Percentiles rank a stretch among this genome's conserved stretches.
Conservation (phyloP, 2,329 filamentous ascomycete genomes). For the Metarhizium sp. region DNA sequence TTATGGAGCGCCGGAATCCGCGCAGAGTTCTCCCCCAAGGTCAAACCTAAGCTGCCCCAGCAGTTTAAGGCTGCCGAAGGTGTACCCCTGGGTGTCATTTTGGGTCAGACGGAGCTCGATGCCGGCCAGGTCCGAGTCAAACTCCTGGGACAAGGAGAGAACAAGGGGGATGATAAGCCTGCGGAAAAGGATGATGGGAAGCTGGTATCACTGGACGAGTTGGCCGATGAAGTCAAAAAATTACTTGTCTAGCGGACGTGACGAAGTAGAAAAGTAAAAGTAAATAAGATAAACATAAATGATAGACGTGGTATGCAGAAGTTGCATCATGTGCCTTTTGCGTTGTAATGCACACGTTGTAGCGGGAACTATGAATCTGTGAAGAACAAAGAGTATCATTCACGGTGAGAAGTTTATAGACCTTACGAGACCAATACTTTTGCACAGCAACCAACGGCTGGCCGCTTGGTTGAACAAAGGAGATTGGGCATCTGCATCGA, state of each 20-base stretch:
- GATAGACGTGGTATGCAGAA: neutral
- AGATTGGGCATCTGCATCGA: neutral
- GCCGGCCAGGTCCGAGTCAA: conserved; percentile 82
- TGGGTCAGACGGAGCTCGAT: conserved; percentile 83
- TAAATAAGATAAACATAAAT: neutral
- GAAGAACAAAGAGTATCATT: too few species aligned
- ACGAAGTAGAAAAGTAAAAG: neutral
- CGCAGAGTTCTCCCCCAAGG: conserved; percentile 83
- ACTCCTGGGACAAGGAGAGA: conserved; percentile 62
- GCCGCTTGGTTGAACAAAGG: neutral
- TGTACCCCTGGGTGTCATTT: conserved; percentile 77
- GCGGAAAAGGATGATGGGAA: conserved; percentile 80
- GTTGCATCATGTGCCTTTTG: neutral
- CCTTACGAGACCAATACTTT: too few species aligned
- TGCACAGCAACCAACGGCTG: too few species aligned
- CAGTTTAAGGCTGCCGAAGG: conserved; percentile 93
- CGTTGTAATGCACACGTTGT: neutral
- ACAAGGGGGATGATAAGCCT: conserved; percentile 69
- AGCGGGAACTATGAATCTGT: too few species aligned
- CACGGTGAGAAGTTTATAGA: too few species aligned
- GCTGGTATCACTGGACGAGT: conserved; percentile 53
- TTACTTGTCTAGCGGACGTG: conserved; percentile 7
- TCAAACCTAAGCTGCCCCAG: conserved; percentile 76
- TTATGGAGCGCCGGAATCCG: conserved; percentile 77
- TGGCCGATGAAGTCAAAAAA: conserved; percentile 54